A percentile compares a stretch with the other conserved stretches of the same genome.
These are phyloP conservation scores for Discostella stelligera DNA, from an alignment of 352 stramenopile genomes.

Conservation along the genomic window DNA sequence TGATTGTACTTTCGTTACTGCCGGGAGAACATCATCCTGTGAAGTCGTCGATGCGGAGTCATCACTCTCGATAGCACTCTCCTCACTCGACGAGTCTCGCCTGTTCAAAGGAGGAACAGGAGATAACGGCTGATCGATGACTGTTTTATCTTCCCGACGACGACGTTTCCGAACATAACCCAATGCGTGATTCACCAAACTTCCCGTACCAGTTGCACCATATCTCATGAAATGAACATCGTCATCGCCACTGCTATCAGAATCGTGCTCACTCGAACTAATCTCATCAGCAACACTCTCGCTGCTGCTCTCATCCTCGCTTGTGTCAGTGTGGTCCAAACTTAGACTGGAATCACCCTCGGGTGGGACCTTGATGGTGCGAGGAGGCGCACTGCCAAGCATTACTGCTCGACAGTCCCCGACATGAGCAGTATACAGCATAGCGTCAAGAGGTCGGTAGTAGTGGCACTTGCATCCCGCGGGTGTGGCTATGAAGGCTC, in stretches of 20 bases:
- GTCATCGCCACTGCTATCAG: slow-evolving; percentile 63
- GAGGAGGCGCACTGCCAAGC: slow-evolving; percentile 73
- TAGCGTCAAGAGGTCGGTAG: slow-evolving; percentile 69
- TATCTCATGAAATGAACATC: slow-evolving; percentile 36
- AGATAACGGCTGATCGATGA: slow-evolving; percentile 56
- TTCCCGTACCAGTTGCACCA: not conserved
- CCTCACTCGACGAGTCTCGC: slow-evolving; percentile 42
- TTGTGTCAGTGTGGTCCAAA: slow-evolving; percentile 47
- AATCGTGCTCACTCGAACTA: slow-evolving; percentile 71
- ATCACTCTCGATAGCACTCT: slow-evolving; percentile 63
- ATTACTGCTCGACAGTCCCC: slow-evolving; percentile 89
- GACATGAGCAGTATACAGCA: slow-evolving; percentile 88
- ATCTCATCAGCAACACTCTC: slow-evolving; percentile 70
- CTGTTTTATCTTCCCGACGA: slow-evolving; percentile 40
- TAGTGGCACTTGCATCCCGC: slow-evolving; percentile 68
- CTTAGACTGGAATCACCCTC: slow-evolving; percentile 28
- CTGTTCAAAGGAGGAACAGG: slow-evolving; percentile 52
- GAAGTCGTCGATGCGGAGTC: slow-evolving; percentile 35
- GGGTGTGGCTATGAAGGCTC: slow-evolving; percentile 55
- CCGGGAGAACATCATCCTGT: slow-evolving; percentile 18
- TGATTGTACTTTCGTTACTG: slow-evolving; percentile 1
- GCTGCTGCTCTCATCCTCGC: slow-evolving; percentile 67
- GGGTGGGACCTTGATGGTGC: slow-evolving; percentile 67
- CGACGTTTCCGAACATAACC: slow-evolving; percentile 55
- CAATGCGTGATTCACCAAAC: slow-evolving; percentile 10